Conservation (phyloP, 495 filamentous ascomycete species). For the Podospora pseudocomata region DNA sequence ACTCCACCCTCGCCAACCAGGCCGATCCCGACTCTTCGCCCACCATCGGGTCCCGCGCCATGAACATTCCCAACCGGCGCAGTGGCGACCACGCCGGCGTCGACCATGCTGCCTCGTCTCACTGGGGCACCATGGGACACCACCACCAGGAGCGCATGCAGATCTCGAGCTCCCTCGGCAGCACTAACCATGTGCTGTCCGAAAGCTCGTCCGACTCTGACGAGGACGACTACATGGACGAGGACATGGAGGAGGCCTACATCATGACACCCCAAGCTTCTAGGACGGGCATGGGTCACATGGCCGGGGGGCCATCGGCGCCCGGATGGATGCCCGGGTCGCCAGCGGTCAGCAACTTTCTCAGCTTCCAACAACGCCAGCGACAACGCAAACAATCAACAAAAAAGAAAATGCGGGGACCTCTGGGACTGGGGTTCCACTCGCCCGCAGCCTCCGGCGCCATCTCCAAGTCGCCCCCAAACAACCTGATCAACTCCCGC, state of each 20-base stretch:
- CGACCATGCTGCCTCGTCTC: conserved; percentile 40
- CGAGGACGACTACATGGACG: conserved; percentile 75
- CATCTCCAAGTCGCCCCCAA: conserved; percentile 45
- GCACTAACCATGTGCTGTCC: conserved; percentile 71
- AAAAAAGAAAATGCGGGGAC: conserved; percentile 39
- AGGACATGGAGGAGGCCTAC: conserved; percentile 75
- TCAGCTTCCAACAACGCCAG: conserved; percentile 76
- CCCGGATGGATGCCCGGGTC: conserved; percentile 52
- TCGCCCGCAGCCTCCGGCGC: conserved; percentile 23
- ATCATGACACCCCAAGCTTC: conserved; percentile 64
- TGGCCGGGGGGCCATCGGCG: conserved; percentile 33
- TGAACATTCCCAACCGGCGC: conserved; percentile 64
- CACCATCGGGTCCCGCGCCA: conserved; percentile 69
- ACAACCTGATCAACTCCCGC: conserved; percentile 27
- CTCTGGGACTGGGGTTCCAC: conserved; percentile 40
- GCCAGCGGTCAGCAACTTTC: conserved; percentile 64
- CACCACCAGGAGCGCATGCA: conserved; percentile 61
- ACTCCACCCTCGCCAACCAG: conserved; percentile 85
- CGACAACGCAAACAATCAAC: conserved; percentile 57
- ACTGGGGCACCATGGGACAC: conserved; percentile 46
- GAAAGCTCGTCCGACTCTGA: conserved; percentile 76
- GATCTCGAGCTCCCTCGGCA: conserved; percentile 82
- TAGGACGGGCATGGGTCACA: conserved; percentile 50
- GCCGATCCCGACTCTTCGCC: conserved; percentile 94
- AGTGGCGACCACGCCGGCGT: conserved; percentile 33